A percentile compares a stretch with the other conserved stretches of the same genome.
Evolutionary conservation across 2,329 filamentous ascomycete species (phyloP).

Genomic region (Colletotrichum plurivorum): DNA sequence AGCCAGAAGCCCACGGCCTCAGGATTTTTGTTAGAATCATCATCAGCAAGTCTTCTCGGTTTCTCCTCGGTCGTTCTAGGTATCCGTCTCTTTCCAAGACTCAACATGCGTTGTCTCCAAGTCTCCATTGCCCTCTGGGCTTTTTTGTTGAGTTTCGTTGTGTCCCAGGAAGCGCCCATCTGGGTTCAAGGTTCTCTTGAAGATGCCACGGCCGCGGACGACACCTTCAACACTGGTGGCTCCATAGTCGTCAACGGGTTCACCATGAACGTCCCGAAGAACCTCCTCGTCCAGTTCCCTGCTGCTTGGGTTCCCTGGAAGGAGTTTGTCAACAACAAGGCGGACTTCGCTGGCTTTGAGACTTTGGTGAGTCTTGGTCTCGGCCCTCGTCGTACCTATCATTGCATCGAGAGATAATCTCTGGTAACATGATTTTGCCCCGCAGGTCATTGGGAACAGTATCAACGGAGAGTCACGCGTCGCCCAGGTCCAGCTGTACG

Average conservation of each 20-base stretch:
- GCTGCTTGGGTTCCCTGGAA: conserved; percentile 60
- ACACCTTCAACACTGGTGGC: conserved; percentile 61
- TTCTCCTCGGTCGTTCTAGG: background rate
- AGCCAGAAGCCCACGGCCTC: background rate
- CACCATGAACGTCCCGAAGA: conserved; percentile 62
- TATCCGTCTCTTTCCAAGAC: background rate
- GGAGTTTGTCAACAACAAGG: conserved; percentile 51
- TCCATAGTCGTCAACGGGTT: conserved; percentile 60
- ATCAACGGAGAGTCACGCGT: conserved; percentile 51
- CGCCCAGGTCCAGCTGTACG: conserved; percentile 50
- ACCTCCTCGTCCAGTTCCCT: conserved; percentile 64
- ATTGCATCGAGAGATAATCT: background rate
- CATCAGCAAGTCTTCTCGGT: background rate
- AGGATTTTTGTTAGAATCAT: background rate
- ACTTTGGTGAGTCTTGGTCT: conserved; percentile 46
- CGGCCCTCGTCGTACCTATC: background rate
- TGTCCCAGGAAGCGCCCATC: conserved; percentile 46
- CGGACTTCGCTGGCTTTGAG: conserved; percentile 52
- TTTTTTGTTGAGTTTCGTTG: conserved; percentile 41
- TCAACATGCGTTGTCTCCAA: conserved; percentile 2
- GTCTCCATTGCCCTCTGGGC: conserved; percentile 7
- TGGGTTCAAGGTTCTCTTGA: conserved; percentile 51
- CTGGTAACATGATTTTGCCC: background rate
- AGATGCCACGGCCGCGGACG: conserved; percentile 49
- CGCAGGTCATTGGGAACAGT: conserved; percentile 53